phyloP scores from a whole-genome alignment of 2,329 filamentous ascomycete species.

The Colletotrichum sp. region DNA sequence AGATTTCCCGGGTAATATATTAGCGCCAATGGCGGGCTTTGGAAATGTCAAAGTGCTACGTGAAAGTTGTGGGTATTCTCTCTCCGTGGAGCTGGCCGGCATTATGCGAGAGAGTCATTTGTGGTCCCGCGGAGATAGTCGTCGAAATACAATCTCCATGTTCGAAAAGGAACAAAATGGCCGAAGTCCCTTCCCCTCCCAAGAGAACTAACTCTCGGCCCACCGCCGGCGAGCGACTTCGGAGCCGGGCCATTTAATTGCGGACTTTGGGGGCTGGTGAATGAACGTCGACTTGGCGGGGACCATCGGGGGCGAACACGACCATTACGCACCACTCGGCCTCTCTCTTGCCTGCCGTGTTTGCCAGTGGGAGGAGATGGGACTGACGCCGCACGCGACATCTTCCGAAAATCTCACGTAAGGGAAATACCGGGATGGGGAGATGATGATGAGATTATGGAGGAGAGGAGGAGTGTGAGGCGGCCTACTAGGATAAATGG shows the following conservation, averaged over 20 bases:
- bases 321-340: neutral
- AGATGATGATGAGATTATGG: neutral
- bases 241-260: neutral
- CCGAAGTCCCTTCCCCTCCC: neutral
- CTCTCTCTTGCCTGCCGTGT: neutral
- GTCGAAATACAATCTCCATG: neutral
- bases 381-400: constrained; percentile 1
- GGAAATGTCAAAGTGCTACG: neutral
- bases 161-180: neutral
- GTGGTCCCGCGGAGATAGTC: neutral
- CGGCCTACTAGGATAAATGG: neutral
- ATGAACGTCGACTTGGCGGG: neutral
- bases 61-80: neutral
- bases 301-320: neutral
- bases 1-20: neutral
- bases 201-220: neutral
- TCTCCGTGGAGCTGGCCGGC: neutral
- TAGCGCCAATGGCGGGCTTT: neutral
- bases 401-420: constrained; percentile 11
- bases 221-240: neutral
- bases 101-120: neutral
- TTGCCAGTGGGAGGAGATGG: neutral
- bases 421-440: constrained; percentile 12
- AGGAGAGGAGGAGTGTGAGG: neutral
- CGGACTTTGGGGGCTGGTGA: neutral